Conservation (phyloP, 257 asterid species). For the Pogostemon cablin region DNA sequence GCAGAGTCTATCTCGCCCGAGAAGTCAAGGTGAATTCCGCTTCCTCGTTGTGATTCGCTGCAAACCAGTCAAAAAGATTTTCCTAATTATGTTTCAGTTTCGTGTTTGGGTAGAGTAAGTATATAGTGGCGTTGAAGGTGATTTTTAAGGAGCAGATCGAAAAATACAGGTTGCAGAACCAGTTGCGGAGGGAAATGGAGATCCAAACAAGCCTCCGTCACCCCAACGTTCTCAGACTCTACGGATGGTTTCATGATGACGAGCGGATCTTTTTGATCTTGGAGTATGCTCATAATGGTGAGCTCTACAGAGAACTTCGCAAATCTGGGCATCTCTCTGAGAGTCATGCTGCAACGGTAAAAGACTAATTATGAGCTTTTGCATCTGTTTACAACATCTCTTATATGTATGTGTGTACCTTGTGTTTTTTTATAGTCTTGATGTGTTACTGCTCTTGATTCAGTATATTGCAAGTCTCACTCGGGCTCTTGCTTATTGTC, state of each 20-base stretch:
- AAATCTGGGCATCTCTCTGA: conserved; percentile 64
- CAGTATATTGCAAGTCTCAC: conserved; percentile 89
- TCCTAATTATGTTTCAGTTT: background rate
- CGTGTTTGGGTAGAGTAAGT: conserved; percentile 49
- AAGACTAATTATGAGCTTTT: conserved; percentile 10
- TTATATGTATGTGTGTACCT: background rate
- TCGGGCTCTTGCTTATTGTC: conserved; percentile 85
- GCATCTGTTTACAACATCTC: background rate
- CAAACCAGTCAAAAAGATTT: background rate
- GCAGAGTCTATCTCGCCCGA: conserved; percentile 95
- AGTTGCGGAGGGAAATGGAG: conserved; percentile 89
- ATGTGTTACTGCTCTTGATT: conserved; percentile 24
- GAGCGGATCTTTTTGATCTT: conserved; percentile 76
- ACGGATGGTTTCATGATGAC: conserved; percentile 92
- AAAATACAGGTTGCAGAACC: conserved; percentile 75
- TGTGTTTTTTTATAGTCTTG: conserved; percentile 3
- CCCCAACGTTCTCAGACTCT: conserved; percentile 76
- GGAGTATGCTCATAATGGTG: conserved; percentile 93
- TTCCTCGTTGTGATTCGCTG: background rate
- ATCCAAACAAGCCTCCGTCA: conserved; percentile 76
- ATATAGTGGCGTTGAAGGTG: conserved; percentile 85
- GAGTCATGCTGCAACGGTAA: conserved; percentile 81
- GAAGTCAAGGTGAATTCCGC: conserved; percentile 60
- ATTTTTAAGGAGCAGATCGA: conserved; percentile 85
- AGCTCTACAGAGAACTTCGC: conserved; percentile 75